Conservation (phyloP, 2,329 filamentous ascomycete genomes). For the Cladobotryum protrusum region DNA sequence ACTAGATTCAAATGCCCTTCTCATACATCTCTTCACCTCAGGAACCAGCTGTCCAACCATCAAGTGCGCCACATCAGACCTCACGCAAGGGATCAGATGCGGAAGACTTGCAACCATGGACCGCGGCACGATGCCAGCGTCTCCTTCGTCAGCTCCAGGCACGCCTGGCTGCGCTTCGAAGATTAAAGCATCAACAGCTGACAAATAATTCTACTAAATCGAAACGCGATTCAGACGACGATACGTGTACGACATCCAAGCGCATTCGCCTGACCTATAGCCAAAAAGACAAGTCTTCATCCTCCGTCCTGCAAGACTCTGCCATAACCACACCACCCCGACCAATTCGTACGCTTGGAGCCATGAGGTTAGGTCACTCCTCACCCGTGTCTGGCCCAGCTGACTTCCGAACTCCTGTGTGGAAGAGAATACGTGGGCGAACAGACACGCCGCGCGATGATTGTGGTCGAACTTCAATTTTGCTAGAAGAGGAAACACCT, state of each 20-base stretch:
- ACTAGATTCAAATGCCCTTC: no score
- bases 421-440: slow-evolving; percentile 22
- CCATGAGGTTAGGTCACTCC: slow-evolving; percentile 22
- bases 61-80: not conserved
- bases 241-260: slow-evolving; percentile 15
- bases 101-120: slow-evolving; percentile 34
- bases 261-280: slow-evolving; percentile 27
- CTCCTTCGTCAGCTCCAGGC: slow-evolving; percentile 41
- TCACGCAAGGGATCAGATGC: not conserved
- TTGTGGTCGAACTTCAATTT: not conserved
- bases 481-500: not conserved
- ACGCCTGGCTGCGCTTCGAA: slow-evolving; percentile 35
- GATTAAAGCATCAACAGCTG: slow-evolving; percentile 22
- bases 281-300: slow-evolving; percentile 14
- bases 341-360: slow-evolving; percentile 22
- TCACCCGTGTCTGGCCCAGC: slow-evolving; percentile 22
- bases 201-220: slow-evolving; percentile 7
- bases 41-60: not conserved
- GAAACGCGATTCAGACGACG: slow-evolving; percentile 17
- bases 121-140: slow-evolving; percentile 40
- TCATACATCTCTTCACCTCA: no score
- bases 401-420: slow-evolving; percentile 24
- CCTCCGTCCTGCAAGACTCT: not conserved
- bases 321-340: slow-evolving; percentile 21
- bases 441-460: slow-evolving; percentile 7